These are phyloP conservation scores for Ogataea trehaloabstinens DNA, from an alignment of 805 yeast genomes.

Conservation along the genomic window DNA sequence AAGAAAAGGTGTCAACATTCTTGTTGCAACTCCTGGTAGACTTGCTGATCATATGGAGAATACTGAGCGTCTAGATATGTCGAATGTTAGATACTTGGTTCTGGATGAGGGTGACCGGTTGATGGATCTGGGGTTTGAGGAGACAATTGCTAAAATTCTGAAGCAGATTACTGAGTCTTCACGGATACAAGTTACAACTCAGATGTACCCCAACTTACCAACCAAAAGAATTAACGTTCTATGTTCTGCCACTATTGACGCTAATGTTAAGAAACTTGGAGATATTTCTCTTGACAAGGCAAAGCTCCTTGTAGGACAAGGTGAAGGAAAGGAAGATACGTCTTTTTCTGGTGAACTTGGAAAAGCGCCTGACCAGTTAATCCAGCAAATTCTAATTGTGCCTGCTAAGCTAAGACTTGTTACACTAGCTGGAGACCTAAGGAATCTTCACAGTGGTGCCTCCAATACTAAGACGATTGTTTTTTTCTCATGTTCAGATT, in stretches of 20 bases:
- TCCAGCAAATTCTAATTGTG: conserved; percentile 76
- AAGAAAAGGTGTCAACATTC: conserved; percentile 90
- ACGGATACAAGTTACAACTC: conserved; percentile 33
- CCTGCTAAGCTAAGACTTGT: conserved; percentile 93
- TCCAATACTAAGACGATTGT: conserved; percentile 61
- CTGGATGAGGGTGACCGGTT: conserved; percentile 96
- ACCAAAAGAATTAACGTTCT: conserved; percentile 68
- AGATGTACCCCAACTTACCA: conserved; percentile 60
- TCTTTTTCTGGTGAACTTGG: conserved; percentile 26
- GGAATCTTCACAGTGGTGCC: conserved; percentile 39
- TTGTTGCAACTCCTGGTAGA: conserved; percentile 98
- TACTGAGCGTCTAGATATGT: conserved; percentile 70
- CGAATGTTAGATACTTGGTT: conserved; percentile 80
- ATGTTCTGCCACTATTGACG: conserved; percentile 93
- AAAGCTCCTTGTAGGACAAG: conserved; percentile 61
- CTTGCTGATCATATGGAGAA: conserved; percentile 91
- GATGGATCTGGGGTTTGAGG: conserved; percentile 96
- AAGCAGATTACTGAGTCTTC: conserved; percentile 49
- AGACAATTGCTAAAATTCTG: conserved; percentile 78
- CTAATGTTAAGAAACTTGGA: conserved; percentile 76
- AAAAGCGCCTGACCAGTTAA: conserved; percentile 85
- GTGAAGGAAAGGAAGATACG: conserved; percentile 36
- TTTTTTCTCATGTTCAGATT: conserved; percentile 90
- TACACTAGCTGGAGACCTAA: conserved; percentile 66
- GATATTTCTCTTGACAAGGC: conserved; percentile 73